These are phyloP conservation scores for Suhomyces sp. DNA, from an alignment of 805 yeast species.

Conservation along the genomic window DNA sequence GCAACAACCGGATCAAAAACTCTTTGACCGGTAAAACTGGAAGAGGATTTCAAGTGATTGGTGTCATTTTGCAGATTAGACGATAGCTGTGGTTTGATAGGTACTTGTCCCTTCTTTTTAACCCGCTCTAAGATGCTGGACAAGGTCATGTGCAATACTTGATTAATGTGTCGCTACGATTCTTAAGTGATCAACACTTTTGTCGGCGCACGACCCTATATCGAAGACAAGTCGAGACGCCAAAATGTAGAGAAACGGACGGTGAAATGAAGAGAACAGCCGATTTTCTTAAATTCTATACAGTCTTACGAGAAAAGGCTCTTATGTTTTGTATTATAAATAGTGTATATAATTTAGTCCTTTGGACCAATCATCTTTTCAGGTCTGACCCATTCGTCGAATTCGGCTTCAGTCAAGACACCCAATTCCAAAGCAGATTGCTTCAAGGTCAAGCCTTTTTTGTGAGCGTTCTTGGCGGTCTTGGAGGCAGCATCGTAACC, in stretches of 20 bases:
- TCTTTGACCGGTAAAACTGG: neutral
- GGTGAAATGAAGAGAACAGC: neutral
- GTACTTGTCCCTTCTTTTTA: constrained; percentile 29
- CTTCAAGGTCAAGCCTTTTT: constrained; percentile 94
- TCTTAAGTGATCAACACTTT: neutral
- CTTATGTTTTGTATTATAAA: neutral
- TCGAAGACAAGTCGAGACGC: no score
- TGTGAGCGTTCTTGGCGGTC: constrained; percentile 98
- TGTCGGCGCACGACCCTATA: neutral
- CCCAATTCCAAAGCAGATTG: constrained; percentile 91
- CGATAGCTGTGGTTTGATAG: constrained; percentile 1
- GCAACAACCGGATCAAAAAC: constrained; percentile 69
- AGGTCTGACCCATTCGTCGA: constrained; percentile 96
- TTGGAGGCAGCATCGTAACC: constrained; percentile 97
- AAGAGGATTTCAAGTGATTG: neutral
- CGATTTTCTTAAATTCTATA: no score
- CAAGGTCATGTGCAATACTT: constrained; percentile 20
- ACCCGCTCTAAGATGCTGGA: constrained; percentile 31
- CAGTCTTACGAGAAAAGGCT: no score
- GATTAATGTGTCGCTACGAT: neutral
- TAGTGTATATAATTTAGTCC: constrained; percentile 24
- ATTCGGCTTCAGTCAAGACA: constrained; percentile 78
- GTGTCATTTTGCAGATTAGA: neutral
- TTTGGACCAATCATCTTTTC: constrained; percentile 98
- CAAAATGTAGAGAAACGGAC: no score